Evolutionary conservation across 805 yeast genomes (phyloP), one percentile per base, ranked within the genome.

Genomic region (Myxozyma lipomycoides): DNA sequence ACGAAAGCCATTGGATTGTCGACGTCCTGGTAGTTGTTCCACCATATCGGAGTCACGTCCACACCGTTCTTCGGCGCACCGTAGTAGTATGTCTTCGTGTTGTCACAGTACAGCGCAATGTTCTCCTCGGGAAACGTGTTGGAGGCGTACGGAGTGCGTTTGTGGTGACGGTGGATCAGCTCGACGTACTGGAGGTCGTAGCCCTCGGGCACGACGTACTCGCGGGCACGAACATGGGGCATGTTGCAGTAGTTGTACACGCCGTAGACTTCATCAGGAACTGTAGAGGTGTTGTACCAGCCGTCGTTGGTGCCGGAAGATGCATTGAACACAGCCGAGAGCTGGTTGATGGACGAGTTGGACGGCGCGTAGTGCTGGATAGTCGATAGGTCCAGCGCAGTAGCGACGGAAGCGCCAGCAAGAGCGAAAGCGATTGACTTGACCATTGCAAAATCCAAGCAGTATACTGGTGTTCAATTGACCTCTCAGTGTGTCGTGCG

Each of bases 91-190:
- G 62, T 66, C 40, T 59, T 49, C 30, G 67, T 61, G 46, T 69
- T 68, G 34, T 60, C 64, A 52, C 70, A 68, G 43, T 61, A 61
- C 17, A 64, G 53, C 15, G 60, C 60, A 36, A 64, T 41, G 19
- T 60, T 60, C 49, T 64, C 71, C 36, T 62, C 57, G 34, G 74
- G 72, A 30, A 68, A 62, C 26, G 65, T 49, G 52, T 73, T 73
- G 25, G 55, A 46, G 4, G 55, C 55, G 56, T 73, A 73, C 18
- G 75, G 69, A 1, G 77, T 70, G 52, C 77, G 66, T 51, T 70
- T 71, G 52, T 73, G 77, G 53, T 73, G 77, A 30, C 77, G 68
- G 53, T 73, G 77, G 22, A 73, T 62, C 41, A 70, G 55, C 49
- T 73, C 75, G 22, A 72, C 73, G 45, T 70, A 71, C 19, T 45